phyloP scores from a whole-genome alignment of 108 stramenopile species.

The Seminavis robusta region DNA sequence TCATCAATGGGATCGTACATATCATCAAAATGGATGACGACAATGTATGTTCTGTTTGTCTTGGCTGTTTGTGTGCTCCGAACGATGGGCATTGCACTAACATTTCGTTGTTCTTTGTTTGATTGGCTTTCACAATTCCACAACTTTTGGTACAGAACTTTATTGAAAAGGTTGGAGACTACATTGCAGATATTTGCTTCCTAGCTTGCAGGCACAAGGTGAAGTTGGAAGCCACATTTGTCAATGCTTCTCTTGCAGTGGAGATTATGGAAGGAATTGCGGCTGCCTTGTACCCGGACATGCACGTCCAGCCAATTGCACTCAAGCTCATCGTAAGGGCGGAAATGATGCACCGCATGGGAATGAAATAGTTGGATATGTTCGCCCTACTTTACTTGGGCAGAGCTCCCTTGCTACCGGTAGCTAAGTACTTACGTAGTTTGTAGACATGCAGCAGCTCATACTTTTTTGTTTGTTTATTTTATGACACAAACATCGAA shows the following conservation, averaged over 20 bases:
- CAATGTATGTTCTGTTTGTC: neutral
- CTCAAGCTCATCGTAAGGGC: constrained; percentile 81
- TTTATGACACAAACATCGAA: neutral
- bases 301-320: constrained; percentile 68
- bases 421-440: neutral
- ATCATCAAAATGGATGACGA: constrained; percentile 62
- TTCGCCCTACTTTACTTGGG: neutral
- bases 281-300: constrained; percentile 58
- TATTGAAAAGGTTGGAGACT: constrained; percentile 85
- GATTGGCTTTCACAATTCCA: neutral
- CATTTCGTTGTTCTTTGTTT: neutral
- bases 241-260: constrained; percentile 82
- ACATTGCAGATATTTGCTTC: constrained; percentile 86
- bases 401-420: neutral
- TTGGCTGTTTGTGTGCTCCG: neutral
- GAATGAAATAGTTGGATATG: neutral
- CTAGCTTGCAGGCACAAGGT: constrained; percentile 78
- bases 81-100: neutral
- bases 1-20: constrained; percentile 76
- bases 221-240: constrained; percentile 80
- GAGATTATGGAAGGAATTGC: constrained; percentile 91
- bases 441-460: neutral
- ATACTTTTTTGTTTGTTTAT: neutral
- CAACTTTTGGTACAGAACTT: constrained; percentile 52
- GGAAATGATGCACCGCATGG: constrained; percentile 72